phyloP scores from a whole-genome alignment of 1,139 yeast genomes.

The Yamadazyma oceani region DNA sequence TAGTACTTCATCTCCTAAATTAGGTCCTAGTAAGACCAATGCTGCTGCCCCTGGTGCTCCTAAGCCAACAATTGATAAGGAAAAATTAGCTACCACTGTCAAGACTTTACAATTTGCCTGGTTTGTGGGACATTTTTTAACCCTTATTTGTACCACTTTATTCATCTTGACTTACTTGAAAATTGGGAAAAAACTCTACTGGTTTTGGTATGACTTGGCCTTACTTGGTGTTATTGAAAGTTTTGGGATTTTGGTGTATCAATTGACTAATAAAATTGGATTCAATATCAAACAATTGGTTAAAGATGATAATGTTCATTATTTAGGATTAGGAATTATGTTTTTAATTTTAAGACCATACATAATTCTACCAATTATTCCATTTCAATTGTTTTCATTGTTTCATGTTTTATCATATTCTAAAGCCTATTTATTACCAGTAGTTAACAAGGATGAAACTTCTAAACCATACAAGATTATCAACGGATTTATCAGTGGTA shows the following conservation, averaged over 20 bases:
- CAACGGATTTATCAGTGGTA: conserved; percentile 54
- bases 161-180: conserved; percentile 50
- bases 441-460: conserved; percentile 48
- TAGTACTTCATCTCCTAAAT: background rate
- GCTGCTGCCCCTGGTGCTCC: background rate
- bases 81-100: conserved; percentile 18
- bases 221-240: conserved; percentile 68
- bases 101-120: conserved; percentile 57
- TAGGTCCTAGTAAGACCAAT: conserved; percentile 2
- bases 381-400: conserved; percentile 57
- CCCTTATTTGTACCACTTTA: conserved; percentile 54
- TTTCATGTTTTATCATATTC: conserved; percentile 61
- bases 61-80: conserved; percentile 11
- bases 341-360: conserved; percentile 37
- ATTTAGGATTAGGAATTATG: conserved; percentile 42
- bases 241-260: conserved; percentile 75
- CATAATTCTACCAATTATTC: conserved; percentile 46
- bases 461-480: conserved; percentile 42
- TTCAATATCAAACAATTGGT: conserved; percentile 28
- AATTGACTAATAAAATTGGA: conserved; percentile 41
- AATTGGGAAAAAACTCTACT: conserved; percentile 27
- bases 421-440: conserved; percentile 67
- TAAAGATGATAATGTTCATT: conserved; percentile 52
- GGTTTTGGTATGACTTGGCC: conserved; percentile 56
- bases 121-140: conserved; percentile 71